These are phyloP conservation scores for Geotrichum ghanense DNA, from an alignment of 805 yeast species.

Conservation along the genomic window DNA sequence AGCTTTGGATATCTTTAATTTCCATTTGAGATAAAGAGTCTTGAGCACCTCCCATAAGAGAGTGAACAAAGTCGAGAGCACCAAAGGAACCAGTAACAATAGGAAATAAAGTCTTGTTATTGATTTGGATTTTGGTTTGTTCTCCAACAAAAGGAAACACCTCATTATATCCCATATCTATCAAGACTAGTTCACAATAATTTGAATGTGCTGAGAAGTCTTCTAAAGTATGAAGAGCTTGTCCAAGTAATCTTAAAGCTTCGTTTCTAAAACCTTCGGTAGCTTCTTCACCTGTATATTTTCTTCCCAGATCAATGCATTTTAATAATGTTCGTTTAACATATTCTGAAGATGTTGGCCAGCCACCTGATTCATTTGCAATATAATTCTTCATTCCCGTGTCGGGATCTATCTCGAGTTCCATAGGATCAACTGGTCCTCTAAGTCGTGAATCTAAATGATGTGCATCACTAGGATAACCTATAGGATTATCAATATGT, in stretches of 20 bases:
- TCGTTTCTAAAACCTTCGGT: slow-evolving; percentile 11
- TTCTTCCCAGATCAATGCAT: slow-evolving; percentile 14
- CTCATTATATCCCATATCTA: slow-evolving; percentile 13
- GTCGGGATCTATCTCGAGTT: slow-evolving; percentile 14
- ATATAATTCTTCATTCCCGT: slow-evolving; percentile 20
- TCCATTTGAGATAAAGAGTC: slow-evolving; percentile 17
- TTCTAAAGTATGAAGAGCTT: slow-evolving; percentile 17
- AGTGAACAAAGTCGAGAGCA: slow-evolving; percentile 17
- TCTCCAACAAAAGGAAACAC: slow-evolving; percentile 19
- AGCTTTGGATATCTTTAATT: slow-evolving; percentile 12
- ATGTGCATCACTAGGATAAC: slow-evolving; percentile 15
- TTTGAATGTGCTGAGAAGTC: slow-evolving; percentile 19
- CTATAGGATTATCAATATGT: slow-evolving; percentile 17
- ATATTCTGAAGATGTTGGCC: slow-evolving; percentile 15
- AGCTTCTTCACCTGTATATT: slow-evolving; percentile 4
- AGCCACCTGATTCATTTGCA: slow-evolving; percentile 16
- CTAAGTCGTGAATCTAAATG: slow-evolving; percentile 12
- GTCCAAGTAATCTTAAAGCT: slow-evolving; percentile 16
- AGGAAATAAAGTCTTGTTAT: slow-evolving; percentile 15
- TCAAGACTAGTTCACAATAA: slow-evolving; percentile 13
- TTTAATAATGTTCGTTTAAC: slow-evolving; percentile 12
- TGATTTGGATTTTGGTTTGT: slow-evolving; percentile 11
- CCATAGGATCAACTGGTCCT: slow-evolving; percentile 14
- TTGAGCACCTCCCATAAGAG: slow-evolving; percentile 17
- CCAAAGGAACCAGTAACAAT: slow-evolving; percentile 19